Evolutionary conservation across 2,329 filamentous ascomycete genomes (phyloP), one percentile per base, ranked within the genome.

Genomic region (Alternaria brassicicola): DNA sequence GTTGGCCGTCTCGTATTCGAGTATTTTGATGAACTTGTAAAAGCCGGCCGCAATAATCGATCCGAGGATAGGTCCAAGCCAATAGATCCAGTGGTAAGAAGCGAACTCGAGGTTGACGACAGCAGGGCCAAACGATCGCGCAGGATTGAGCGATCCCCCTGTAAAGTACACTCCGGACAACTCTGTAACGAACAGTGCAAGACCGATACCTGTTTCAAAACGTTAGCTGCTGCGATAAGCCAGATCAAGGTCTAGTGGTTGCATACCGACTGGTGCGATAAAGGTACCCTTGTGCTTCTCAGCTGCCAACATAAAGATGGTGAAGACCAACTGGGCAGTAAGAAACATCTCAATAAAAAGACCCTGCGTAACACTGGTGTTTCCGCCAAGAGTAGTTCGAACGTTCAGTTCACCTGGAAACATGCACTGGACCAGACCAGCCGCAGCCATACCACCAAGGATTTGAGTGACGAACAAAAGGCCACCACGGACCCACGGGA

Each of bases 111-210:
- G 73, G 48, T 59, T 65, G 19, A 76, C 67, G 12, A 79, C 78
- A 26, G 80, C 74, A n/a, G 78, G 78, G 2, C 78, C 80, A 57
- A 81, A 80, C 2, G 76, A 78, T 25, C 80, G 76, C 1, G 79
- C 78, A 6, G 80, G 80, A 51, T 82, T 81, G 19, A 81, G 71
- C 1, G 75, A 77, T 15, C 78, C 78, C 28, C 78, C 78, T 0
- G 78, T 81, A 61, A 76, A 81, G 67, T 72, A 79, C 12, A 80
- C 78, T 75, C 81, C 52, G 1, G 56, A 55, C 6, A 59, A 7
- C 21, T 59, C 56, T 25, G 57, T 36, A 1, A 91, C 82, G 74
- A 92, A 91, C 57, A 92, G 82, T 0, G 88, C 81, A 6, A 90
- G 77, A 2, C 89, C 90, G 65, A 91, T 90, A 17, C 55, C 51